A percentile compares a stretch with the other conserved stretches of the same genome.
These are phyloP conservation scores for Mortierella sp. DNA, from an alignment of 371 early-diverging fungal species.

Conservation along the genomic window DNA sequence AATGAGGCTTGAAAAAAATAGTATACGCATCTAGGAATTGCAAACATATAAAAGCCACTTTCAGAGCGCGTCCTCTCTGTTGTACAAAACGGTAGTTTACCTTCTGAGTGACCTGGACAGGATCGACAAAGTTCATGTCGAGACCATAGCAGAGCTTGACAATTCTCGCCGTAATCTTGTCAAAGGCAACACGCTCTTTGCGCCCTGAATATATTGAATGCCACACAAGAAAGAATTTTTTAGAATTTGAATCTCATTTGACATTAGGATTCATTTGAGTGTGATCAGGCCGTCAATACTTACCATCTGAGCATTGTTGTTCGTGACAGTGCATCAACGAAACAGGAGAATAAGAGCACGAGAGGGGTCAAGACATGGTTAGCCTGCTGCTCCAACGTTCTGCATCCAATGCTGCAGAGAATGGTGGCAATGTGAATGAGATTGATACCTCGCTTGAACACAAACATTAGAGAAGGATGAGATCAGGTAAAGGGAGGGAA, in stretches of 20 bases:
- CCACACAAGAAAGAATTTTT: too few relatives aligned
- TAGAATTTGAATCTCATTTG: too few relatives aligned
- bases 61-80: not conserved
- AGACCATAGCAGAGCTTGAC: constrained; percentile 95
- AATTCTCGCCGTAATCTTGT: constrained; percentile 95
- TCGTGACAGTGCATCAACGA: too few relatives aligned
- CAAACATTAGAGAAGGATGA: not conserved
- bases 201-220: constrained; percentile 62
- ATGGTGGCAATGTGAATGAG: not conserved
- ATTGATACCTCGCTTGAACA: not conserved
- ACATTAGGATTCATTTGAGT: too few relatives aligned
- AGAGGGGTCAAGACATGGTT: not conserved
- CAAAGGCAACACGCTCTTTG: constrained; percentile 92
- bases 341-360: not conserved
- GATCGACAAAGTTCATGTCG: constrained; percentile 92
- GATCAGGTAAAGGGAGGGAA: too few relatives aligned
- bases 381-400: too few relatives aligned
- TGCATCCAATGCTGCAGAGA: not conserved
- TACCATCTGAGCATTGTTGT: not conserved
- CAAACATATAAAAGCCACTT: not conserved
- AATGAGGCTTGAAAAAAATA: not conserved
- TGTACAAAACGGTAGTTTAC: constrained; percentile 61
- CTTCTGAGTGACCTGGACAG: constrained; percentile 93
- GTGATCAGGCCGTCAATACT: not conserved
- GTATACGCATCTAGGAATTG: too few relatives aligned